Conservation (phyloP, 2,329 filamentous ascomycete species). For the Scytalidium sp. region DNA sequence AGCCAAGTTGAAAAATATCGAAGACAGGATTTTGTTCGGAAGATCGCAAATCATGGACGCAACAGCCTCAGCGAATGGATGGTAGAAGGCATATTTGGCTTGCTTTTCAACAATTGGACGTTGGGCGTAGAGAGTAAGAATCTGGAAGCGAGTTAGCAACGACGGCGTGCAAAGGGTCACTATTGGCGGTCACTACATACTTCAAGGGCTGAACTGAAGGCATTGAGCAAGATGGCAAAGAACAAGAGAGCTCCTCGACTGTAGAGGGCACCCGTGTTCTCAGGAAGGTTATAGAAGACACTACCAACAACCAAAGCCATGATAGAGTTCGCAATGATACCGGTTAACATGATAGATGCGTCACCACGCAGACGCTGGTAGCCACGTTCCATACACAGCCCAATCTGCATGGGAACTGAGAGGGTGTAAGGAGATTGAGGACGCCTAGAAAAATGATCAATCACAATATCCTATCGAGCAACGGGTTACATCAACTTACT, state of each 20-base stretch:
- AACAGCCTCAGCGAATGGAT: constrained; percentile 79
- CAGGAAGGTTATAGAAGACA: constrained; percentile 60
- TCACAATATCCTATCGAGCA: too few species aligned
- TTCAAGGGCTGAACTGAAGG: constrained; percentile 58
- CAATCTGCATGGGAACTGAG: constrained; percentile 71
- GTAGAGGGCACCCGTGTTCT: constrained; percentile 55
- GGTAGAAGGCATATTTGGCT: constrained; percentile 79
- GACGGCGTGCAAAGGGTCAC: background rate
- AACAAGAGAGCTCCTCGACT: constrained; percentile 62
- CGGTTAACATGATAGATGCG: constrained; percentile 62
- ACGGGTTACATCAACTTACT: constrained; percentile 10
- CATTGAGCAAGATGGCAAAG: constrained; percentile 66
- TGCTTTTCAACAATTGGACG: constrained; percentile 93
- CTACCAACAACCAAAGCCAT: constrained; percentile 62
- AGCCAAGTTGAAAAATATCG: constrained; percentile 72
- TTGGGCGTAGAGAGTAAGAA: constrained; percentile 83
- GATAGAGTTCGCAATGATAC: constrained; percentile 26
- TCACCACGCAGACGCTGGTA: constrained; percentile 76
- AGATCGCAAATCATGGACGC: constrained; percentile 61
- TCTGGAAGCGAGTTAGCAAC: constrained; percentile 51
- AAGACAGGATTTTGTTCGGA: constrained; percentile 76
- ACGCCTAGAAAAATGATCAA: constrained; percentile 48
- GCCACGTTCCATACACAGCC: constrained; percentile 77
- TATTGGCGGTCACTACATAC: constrained; percentile 34
- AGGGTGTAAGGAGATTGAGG: constrained; percentile 78